These are phyloP conservation scores for Kewa caespitosa DNA, from an alignment of 179 eudicot genomes.

Conservation along the genomic window DNA sequence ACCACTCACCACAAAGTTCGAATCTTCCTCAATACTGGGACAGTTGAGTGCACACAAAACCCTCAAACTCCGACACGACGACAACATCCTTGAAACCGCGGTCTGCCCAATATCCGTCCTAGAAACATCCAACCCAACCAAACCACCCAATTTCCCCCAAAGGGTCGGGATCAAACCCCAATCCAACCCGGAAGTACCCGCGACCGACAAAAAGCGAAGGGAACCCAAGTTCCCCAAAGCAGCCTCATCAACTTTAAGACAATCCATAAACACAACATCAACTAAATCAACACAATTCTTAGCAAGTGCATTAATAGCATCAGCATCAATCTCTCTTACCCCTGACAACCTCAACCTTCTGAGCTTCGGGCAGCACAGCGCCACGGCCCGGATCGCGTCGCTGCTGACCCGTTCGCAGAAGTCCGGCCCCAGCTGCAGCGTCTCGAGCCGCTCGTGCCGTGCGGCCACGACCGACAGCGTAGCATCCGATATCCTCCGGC, in stretches of 20 bases:
- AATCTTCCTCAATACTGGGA: conserved; percentile 62
- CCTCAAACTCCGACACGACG: conserved; percentile 56
- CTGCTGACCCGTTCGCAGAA: conserved; percentile 71
- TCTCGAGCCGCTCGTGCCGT: conserved; percentile 73
- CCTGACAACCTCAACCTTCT: conserved; percentile 73
- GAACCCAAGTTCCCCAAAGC: conserved; percentile 65
- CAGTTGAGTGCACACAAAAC: conserved; percentile 87
- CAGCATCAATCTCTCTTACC: conserved; percentile 64
- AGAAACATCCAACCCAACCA: conserved; percentile 86
- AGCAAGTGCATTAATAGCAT: conserved; percentile 70
- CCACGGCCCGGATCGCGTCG: conserved; percentile 79
- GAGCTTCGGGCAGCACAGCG: conserved; percentile 67
- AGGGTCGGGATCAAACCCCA: conserved; percentile 67
- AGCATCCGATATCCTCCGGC: conserved; percentile 77
- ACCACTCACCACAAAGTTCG: conserved; percentile 35
- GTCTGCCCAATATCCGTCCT: conserved; percentile 65
- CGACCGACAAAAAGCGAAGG: conserved; percentile 66
- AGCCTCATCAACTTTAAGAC: conserved; percentile 66
- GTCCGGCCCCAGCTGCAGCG: conserved; percentile 86
- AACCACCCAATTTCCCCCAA: conserved; percentile 67
- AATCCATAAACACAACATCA: conserved; percentile 86
- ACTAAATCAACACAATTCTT: conserved; percentile 55
- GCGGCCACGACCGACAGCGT: conserved; percentile 81
- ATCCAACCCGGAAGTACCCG: conserved; percentile 70
- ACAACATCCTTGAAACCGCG: conserved; percentile 55